Evolutionary conservation across 352 stramenopile species (phyloP).

Genomic region (Pythium scleroteichum): DNA sequence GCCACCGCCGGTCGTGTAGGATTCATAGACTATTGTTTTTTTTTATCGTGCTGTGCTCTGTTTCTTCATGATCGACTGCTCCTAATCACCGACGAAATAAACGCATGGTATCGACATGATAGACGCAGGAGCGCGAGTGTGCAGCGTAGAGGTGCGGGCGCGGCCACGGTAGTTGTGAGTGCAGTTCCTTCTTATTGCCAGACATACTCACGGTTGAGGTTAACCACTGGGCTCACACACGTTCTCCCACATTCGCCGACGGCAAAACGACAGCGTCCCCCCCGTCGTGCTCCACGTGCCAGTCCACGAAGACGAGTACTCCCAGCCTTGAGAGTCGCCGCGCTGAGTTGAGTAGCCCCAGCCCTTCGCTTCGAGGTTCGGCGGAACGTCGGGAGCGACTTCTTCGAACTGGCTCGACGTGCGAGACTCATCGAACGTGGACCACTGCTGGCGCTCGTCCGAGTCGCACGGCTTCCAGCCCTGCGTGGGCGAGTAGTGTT

Average conservation of each 20-base stretch:
- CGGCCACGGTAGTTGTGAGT: too few species aligned
- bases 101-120: too few species aligned
- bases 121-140: too few species aligned
- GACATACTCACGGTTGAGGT: not conserved
- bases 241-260: conserved; percentile 73
- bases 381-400: conserved; percentile 54
- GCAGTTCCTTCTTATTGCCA: too few species aligned
- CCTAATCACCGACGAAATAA: not conserved
- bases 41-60: conserved; percentile 2
- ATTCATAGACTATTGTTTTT: conserved; percentile 8
- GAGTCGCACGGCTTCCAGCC: conserved; percentile 53
- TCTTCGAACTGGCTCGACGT: conserved; percentile 71
- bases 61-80: not conserved
- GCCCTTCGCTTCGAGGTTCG: conserved; percentile 49
- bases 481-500: conserved; percentile 43
- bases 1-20: conserved; percentile 1
- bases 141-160: too few species aligned
- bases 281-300: conserved; percentile 47
- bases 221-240: conserved; percentile 37
- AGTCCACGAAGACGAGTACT: conserved; percentile 67
- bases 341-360: conserved; percentile 71
- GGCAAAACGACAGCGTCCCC: conserved; percentile 39
- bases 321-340: conserved; percentile 67
- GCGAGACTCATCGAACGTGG: conserved; percentile 51
- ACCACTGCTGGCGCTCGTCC: conserved; percentile 56